Base-by-base conservation (phyloP, 306 rosid species). In the Leucaena leucocephala region DNA sequence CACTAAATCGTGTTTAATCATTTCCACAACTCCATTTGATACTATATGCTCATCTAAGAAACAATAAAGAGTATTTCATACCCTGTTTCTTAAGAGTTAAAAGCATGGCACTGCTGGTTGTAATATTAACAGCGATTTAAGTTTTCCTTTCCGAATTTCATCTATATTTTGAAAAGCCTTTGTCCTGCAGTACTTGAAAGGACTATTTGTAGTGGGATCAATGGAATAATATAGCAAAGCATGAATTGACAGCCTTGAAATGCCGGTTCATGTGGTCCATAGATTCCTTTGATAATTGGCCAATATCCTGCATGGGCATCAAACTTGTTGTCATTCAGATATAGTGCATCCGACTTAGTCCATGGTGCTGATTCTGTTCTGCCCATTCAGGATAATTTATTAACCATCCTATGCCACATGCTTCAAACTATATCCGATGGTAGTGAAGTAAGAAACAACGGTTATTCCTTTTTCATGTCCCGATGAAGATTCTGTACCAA, bases 181-280 rank as follows among this genome's bases (percentile, higher is more conserved):
- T 36, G 59, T 77, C 78, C 74, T 38, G 70, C 43, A 16, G 59
- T 63, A 71, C 27, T 27, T 27, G 27, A 27, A 27, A 27, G 27
- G 27, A 27, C 55, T 4, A 27, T 49, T 42, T 35, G 70, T 15
- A 8, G 82, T 40, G 40, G 80, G 79, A 72, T 13, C 81, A 63
- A 16, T 54, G 58, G 35, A 77, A 76, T 75, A 79, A 61, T 77
- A 54, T 33, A 61, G 54, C 78, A 74, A 78, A 80, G 77, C 75
- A 79, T 12, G 61, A 42, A 55, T 59, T 55, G 70, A 73, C 39
- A 68, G 74, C 44, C 45, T 43, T 21, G 78, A 61, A 46, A 65
- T 48, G 72, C 66, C 48, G n/a, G 40, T 72, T 76, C 45, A 35
- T 75, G 74, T 78, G 82, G 84, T 75, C 84, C 86, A 59, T 43